Evolutionary conservation across 208 protist genomes (phyloP).

Genomic region (Leptomonas pyrrhocoris): DNA sequence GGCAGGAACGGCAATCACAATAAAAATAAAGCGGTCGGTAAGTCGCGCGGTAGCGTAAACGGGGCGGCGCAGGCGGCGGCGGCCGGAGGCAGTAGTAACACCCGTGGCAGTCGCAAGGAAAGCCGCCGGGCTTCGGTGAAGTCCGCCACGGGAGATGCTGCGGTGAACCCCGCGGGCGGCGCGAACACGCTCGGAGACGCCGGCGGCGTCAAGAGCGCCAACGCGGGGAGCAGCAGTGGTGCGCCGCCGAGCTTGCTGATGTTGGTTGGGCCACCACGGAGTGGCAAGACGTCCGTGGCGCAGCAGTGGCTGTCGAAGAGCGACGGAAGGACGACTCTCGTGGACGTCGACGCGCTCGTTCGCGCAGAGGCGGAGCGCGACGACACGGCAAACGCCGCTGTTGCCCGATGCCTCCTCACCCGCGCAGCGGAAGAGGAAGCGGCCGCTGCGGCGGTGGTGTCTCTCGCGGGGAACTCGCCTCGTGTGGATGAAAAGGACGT

Average conservation of each 20-base stretch:
- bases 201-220: neutral
- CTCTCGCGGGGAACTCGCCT: neutral
- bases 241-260: slow-evolving; percentile 44
- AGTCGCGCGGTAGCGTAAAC: slow-evolving; percentile 6
- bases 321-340: slow-evolving; percentile 18
- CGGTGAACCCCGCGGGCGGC: neutral
- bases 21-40: neutral
- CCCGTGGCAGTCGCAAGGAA: slow-evolving; percentile 12
- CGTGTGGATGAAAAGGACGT: neutral
- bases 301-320: slow-evolving; percentile 33
- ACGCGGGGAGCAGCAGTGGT: neutral
- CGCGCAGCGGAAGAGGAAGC: slow-evolving; percentile 1
- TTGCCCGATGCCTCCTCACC: slow-evolving; percentile 66
- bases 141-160: neutral
- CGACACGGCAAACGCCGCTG: slow-evolving; percentile 66
- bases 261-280: slow-evolving; percentile 77
- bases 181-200: neutral
- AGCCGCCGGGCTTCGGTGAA: slow-evolving; percentile 10
- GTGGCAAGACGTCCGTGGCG: slow-evolving; percentile 77
- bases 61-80: neutral
- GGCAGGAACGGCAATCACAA: slow-evolving; percentile 2
- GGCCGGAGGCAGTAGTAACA: neutral
- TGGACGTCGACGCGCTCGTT: slow-evolving; percentile 68
- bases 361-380: slow-evolving; percentile 65
- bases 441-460: neutral